Base-by-base conservation (phyloP, 306 rosid genomes). In the Ceratonia siliqua region DNA sequence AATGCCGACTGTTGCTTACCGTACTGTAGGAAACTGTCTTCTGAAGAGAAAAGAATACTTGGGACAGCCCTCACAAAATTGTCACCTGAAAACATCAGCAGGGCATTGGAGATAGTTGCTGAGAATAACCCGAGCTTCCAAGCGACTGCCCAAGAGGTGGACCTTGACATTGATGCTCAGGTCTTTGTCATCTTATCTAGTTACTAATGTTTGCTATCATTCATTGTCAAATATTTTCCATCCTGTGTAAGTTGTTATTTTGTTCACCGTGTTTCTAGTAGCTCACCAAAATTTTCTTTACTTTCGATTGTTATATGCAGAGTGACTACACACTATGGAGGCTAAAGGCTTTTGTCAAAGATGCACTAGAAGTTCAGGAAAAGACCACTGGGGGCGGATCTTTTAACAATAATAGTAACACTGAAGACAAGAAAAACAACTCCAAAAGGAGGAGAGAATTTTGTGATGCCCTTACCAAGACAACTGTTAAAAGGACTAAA, bases 131-230 rank as follows among this genome's bases (percentile, higher is more conserved):
- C 93, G 52, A 84, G 72, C 80, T 93, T 91, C 83, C 79, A 83
- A 70, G 80, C 86, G 30, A 38, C 76, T 56, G 85, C 79, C 15
- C 71, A 65, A 43, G 87, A 77, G 48, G 94, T 91, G 80, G 79
- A 84, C 81, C 91, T 93, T 35, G 90, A 93, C 81, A 85, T 91
- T 11, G 92, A 93, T 64, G 84, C 86, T 52, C 97, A 90, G 95
- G 97, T 93, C 32, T 54, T 8, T 46, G 21, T 55, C 12, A 25
- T 67, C 36, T 24, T 58, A 32, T 55, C 50, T 65, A 11, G 66
- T 57, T 73, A 35, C 59, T 70, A 30, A 24, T 43, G 35, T 61
- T 72, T n/a, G n/a, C 14, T 50, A 22, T 55, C 64, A 12, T 50
- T 28, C 20, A 28, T 14, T 75, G 46, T 45, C 55, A 55, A 59